Evolutionary conservation across 1,284 basidiomycete genomes (phyloP).

Genomic region (Microbotryum violaceum): DNA sequence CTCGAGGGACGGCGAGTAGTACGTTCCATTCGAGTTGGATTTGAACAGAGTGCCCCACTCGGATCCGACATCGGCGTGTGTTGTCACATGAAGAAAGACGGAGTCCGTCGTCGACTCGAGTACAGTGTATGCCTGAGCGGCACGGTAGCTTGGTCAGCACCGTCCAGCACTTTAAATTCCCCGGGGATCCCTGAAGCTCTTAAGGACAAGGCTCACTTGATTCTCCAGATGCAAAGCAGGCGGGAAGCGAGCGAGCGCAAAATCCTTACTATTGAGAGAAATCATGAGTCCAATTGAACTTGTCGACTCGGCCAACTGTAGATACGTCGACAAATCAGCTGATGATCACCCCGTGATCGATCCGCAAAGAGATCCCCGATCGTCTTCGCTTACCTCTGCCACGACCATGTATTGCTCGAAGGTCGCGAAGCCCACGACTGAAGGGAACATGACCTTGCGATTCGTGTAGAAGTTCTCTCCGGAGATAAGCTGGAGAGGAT

Average conservation of each 20-base stretch:
- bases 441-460: slow-evolving; percentile 70
- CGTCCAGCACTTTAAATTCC: neutral
- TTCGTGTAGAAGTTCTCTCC: slow-evolving; percentile 67
- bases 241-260: slow-evolving; percentile 81
- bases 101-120: slow-evolving; percentile 88
- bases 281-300: slow-evolving; percentile 74
- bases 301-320: slow-evolving; percentile 54
- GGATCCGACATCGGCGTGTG: slow-evolving; percentile 61
- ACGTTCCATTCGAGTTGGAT: slow-evolving; percentile 96
- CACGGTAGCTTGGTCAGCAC: neutral
- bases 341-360: slow-evolving; percentile 7
- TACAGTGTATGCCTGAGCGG: slow-evolving; percentile 72
- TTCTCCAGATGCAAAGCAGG: slow-evolving; percentile 79
- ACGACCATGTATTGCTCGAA: slow-evolving; percentile 94
- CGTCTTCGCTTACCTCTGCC: slow-evolving; percentile 60
- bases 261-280: slow-evolving; percentile 78
- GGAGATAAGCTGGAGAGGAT: slow-evolving; percentile 69
- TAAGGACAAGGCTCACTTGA: slow-evolving; percentile 43
- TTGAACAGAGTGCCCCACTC: slow-evolving; percentile 91
- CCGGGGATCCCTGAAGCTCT: neutral
- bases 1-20: slow-evolving; percentile 77
- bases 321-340: neutral
- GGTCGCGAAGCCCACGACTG: slow-evolving; percentile 88
- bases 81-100: slow-evolving; percentile 92
- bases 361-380: neutral